phyloP scores from a whole-genome alignment of 2,329 filamentous ascomycete species.

The Rhytidhysteron rufulum region DNA sequence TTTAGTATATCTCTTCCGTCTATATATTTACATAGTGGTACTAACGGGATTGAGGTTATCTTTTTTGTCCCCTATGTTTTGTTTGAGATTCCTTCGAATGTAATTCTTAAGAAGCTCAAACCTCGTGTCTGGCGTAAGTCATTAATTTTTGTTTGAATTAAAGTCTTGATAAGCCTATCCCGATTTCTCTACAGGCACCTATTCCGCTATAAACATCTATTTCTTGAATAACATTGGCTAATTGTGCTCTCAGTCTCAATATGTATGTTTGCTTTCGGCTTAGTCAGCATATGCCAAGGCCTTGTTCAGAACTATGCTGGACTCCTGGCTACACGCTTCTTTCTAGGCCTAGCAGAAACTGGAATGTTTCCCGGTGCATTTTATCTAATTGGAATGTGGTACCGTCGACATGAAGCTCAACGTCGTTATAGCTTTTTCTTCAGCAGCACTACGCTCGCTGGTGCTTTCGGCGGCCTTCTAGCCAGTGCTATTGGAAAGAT shows the following conservation, averaged over 20 bases:
- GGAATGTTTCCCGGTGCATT: conserved; percentile 63
- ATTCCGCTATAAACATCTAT: background rate
- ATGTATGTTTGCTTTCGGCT: conserved; percentile 82
- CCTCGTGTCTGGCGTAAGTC: conserved; percentile 47
- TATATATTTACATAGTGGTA: no score
- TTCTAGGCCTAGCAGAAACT: conserved; percentile 62
- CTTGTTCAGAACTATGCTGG: conserved; percentile 74
- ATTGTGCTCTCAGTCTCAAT: conserved; percentile 50
- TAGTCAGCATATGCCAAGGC: conserved; percentile 71
- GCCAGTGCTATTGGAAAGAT: conserved; percentile 88
- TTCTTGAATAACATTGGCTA: background rate
- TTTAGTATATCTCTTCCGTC: no score
- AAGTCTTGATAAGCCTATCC: no score
- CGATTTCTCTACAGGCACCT: no score
- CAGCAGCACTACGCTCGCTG: conserved; percentile 71
- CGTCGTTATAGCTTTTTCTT: conserved; percentile 95
- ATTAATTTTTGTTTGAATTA: no score
- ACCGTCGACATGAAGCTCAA: conserved; percentile 80
- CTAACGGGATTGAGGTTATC: no score
- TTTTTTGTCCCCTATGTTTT: conserved; percentile 54
- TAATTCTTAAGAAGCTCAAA: conserved; percentile 50
- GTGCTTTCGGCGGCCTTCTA: conserved; percentile 81
- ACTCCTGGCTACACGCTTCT: conserved; percentile 73
- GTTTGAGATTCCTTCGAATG: conserved; percentile 52
- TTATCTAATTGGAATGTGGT: conserved; percentile 85